A percentile compares a stretch with the other conserved stretches of the same genome.
Conservation (phyloP, 1,284 basidiomycete species). For the Microbotryum intermedium region DNA sequence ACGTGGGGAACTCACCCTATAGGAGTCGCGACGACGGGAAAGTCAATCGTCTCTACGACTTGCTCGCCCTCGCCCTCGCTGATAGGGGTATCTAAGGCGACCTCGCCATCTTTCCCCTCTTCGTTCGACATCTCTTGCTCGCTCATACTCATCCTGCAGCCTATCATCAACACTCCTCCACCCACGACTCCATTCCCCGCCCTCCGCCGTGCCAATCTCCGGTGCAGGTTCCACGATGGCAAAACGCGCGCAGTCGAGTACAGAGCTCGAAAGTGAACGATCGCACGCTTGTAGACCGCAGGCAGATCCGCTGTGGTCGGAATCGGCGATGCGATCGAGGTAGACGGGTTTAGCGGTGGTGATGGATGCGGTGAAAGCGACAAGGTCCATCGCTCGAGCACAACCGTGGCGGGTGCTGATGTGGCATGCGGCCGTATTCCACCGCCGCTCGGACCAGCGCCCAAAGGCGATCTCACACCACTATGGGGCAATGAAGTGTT, state of each 20-base stretch:
- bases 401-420: conserved; percentile 15
- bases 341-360: not conserved
- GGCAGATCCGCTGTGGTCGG: conserved; percentile 32
- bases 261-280: conserved; percentile 37
- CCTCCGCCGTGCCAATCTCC: conserved; percentile 24
- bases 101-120: conserved; percentile 1
- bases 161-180: conserved; percentile 31
- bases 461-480: no score
- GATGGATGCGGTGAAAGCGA: conserved; percentile 13
- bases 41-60: conserved; percentile 22
- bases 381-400: conserved; percentile 33
- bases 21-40: conserved; percentile 30
- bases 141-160: conserved; percentile 30
- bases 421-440: no score
- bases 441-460: no score
- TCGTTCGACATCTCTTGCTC: not conserved
- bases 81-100: not conserved
- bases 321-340: not conserved
- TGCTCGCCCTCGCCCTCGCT: conserved; percentile 2
- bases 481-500: no score
- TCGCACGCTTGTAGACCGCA: conserved; percentile 38
- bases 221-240: conserved; percentile 32
- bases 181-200: conserved; percentile 30
- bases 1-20: conserved; percentile 24
- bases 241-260: conserved; percentile 34